A percentile compares a stretch with the other conserved stretches of the same genome.
These are phyloP conservation scores for Magnaporthiopsis incrustans DNA, from an alignment of 2,329 filamentous ascomycete species.

Conservation along the genomic window DNA sequence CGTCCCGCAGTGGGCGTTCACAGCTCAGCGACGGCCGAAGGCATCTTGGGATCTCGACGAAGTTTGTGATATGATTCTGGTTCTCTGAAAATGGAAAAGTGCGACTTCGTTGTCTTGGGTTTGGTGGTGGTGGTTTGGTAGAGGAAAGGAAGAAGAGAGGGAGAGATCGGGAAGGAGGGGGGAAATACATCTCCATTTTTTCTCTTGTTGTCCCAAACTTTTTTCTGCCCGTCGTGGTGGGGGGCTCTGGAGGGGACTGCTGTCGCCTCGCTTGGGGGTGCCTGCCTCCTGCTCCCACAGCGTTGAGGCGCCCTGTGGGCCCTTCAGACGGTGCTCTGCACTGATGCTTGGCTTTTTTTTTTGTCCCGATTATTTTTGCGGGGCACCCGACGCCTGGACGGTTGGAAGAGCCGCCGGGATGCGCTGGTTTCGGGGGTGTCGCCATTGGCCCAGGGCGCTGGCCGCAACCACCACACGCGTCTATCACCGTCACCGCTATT, in stretches of 20 bases:
- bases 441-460: neutral
- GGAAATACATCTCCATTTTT: constrained; percentile 18
- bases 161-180: constrained; percentile 21
- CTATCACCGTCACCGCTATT: neutral
- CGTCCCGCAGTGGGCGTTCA: constrained; percentile 79
- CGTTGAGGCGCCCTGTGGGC: neutral
- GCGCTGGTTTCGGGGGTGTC: neutral
- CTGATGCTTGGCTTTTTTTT: neutral
- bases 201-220: constrained; percentile 12
- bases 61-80: constrained; percentile 40
- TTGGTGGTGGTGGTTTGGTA: constrained; percentile 26
- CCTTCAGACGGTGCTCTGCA: neutral
- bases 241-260: neutral
- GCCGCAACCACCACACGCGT: neutral
- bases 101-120: constrained; percentile 60
- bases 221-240: constrained; percentile 6
- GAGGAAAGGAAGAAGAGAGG: constrained; percentile 24
- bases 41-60: constrained; percentile 63
- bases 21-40: constrained; percentile 80
- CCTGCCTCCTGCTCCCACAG: neutral
- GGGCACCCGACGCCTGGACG: neutral
- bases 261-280: neutral
- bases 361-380: neutral
- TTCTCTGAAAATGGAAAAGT: constrained; percentile 30
- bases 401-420: neutral